Evolutionary conservation across 495 filamentous ascomycete genomes (phyloP).

Genomic region (Xanthoparmelia taractica): DNA sequence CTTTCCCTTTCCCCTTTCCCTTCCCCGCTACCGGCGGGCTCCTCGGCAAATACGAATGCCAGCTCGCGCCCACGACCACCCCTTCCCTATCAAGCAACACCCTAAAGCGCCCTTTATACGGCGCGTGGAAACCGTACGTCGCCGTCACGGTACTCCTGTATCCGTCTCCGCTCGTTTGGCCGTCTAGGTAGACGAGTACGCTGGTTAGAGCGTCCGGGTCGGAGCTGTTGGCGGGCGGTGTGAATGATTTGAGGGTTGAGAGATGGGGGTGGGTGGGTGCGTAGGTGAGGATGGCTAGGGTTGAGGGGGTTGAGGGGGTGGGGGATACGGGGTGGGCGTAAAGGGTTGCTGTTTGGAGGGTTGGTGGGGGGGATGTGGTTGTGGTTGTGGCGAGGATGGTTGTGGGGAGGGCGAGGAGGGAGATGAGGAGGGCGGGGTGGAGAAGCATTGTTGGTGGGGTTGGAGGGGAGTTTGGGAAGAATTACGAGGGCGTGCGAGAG

Average conservation of each 20-base stretch:
- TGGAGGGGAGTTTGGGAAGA: too few relatives aligned
- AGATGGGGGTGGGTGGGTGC: constrained; percentile 17
- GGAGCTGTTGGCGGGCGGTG: constrained; percentile 13
- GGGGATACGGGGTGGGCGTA: constrained; percentile 14
- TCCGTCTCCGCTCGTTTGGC: background rate
- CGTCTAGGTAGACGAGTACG: background rate
- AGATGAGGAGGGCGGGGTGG: background rate
- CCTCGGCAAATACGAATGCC: background rate
- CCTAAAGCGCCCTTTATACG: constrained; percentile 15
- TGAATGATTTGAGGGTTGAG: constrained; percentile 13
- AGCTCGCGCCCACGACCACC: constrained; percentile 4
- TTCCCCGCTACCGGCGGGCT: background rate
- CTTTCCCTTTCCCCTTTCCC: background rate
- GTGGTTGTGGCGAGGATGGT: background rate
- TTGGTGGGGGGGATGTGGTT: constrained; percentile 6
- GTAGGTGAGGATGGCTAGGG: constrained; percentile 25
- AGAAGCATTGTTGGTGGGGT: too few relatives aligned
- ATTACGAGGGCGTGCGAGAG: too few relatives aligned
- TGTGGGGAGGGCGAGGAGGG: constrained; percentile 16
- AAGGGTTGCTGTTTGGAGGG: constrained; percentile 10
- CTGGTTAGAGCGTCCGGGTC: background rate
- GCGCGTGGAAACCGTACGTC: constrained; percentile 13
- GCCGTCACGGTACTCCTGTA: constrained; percentile 13
- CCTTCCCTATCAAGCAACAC: constrained; percentile 7
- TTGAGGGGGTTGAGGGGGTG: constrained; percentile 1